These are phyloP conservation scores for Sporothrix inflata DNA, from an alignment of 2,329 filamentous ascomycete species.

Conservation along the genomic window DNA sequence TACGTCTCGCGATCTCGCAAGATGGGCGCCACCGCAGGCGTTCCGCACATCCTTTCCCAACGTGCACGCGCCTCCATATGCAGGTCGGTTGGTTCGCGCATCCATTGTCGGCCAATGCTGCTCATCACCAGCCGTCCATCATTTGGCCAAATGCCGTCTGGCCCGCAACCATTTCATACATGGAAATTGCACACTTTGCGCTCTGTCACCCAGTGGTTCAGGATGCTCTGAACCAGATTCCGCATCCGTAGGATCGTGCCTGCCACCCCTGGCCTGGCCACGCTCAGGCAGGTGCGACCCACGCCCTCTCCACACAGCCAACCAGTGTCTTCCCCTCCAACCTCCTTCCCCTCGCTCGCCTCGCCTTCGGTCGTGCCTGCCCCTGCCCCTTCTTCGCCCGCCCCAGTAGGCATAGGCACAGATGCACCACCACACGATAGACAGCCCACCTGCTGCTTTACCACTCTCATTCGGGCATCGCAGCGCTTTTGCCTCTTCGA, in stretches of 20 bases:
- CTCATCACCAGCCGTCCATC: neutral
- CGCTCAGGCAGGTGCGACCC: constrained; percentile 19
- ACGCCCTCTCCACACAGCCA: constrained; percentile 21
- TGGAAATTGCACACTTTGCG: constrained; percentile 21
- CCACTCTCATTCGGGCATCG: constrained; percentile 11
- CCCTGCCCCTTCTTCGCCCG: constrained; percentile 1
- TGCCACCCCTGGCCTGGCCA: constrained; percentile 11
- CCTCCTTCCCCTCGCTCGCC: constrained; percentile 20
- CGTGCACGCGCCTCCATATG: neutral
- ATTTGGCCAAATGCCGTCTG: constrained; percentile 6
- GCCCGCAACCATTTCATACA: neutral
- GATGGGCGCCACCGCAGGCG: neutral
- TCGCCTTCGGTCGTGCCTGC: constrained; percentile 9
- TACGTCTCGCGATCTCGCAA: constrained; percentile 9
- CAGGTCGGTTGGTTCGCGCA: constrained; percentile 5
- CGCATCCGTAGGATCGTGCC: constrained; percentile 10
- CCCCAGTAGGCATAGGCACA: constrained; percentile 2
- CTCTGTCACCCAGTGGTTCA: neutral
- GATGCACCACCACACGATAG: constrained; percentile 19
- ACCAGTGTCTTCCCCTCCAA: constrained; percentile 15
- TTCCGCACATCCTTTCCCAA: constrained; percentile 2
- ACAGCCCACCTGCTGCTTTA: constrained; percentile 15
- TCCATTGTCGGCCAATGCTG: constrained; percentile 19
- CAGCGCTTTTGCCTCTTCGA: neutral
- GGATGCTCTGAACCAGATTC: constrained; percentile 19